Conservation (phyloP, 257 asterid species). For the Leonotis leonurus region DNA sequence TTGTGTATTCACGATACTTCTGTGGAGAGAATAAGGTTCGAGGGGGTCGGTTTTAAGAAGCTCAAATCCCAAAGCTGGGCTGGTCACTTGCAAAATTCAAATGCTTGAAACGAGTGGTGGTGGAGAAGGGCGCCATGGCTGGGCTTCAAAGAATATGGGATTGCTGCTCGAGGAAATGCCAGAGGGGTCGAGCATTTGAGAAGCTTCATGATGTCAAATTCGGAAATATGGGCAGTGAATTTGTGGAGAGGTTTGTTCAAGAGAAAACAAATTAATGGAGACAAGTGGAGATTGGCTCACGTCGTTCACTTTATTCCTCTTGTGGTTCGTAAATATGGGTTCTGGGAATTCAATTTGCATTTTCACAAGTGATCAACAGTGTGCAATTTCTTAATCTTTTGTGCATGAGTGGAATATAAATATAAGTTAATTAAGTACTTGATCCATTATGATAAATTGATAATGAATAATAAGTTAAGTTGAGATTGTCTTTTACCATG, state of each 20-base stretch:
- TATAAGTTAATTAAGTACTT: no score
- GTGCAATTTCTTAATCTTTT: no score
- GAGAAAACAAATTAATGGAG: background rate
- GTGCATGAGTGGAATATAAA: no score
- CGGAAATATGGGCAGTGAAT: background rate
- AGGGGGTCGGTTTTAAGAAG: background rate
- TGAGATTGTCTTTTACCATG: no score
- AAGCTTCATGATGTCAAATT: background rate
- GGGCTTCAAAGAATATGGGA: background rate
- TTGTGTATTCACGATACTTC: background rate
- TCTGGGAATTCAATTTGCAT: background rate
- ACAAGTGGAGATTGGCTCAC: background rate
- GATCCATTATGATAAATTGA: no score
- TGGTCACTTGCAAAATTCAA: background rate
- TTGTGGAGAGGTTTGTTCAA: background rate
- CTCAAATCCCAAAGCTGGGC: no score
- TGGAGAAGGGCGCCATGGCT: constrained; percentile 16
- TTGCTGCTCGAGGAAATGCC: background rate
- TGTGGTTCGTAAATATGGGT: background rate
- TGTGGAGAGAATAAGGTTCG: background rate
- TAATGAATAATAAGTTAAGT: no score
- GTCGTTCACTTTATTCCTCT: background rate
- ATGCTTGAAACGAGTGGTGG: constrained; percentile 5
- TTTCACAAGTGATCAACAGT: no score
- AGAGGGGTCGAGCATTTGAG: constrained; percentile 5